Base-by-base conservation (phyloP, 768 basidiomycete species). In the Lactifluus pinguis region DNA sequence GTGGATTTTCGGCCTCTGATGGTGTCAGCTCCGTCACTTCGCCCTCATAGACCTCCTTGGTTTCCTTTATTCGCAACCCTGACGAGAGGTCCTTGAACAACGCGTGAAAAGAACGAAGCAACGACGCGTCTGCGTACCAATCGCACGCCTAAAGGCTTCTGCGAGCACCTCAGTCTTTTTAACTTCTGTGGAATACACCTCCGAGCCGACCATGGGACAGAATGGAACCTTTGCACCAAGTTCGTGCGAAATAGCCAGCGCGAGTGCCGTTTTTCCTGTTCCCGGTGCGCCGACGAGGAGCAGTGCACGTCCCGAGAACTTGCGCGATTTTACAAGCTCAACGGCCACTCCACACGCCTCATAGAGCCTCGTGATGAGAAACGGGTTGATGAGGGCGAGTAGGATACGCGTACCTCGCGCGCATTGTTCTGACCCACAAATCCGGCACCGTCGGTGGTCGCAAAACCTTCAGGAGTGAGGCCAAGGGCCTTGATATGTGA, bases 161-260 rank as follows among this genome's bases (percentile, higher is more conserved):
- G 94, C 92, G 19, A 99, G 76, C 5, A 98, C 95, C 71, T 98
- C 97, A 1, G 97, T 98, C 81, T 99, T 99, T 78, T 98, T 98
- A 59, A 99, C 94, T 73, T 98, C 95, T 3, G 90, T 85, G 44
- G 87, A 91, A 71, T 97, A 98, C 62, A 98, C 97, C 74, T 99
- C 97, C 19, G 86, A 89, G 0, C 97, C 97, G 47, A 98, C 97
- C 92, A 98, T 98, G 5, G 94, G 93, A 72, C 95, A 98, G 71
- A 99, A 98, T 0, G 97, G 97, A 1, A 98, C 95, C 69, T 97
- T 97, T 21, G 82, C 76, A 0, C 97, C 97, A 0, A 99, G 81
- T 68, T 98, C 97, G 61, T 98, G 95, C 6, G 93, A 87, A 30
- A 98, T 83, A 0, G 93, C 97, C n/a, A 98, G 74, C 2, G 97